Evolutionary conservation across 177 flowering plant genomes (phyloP), one percentile per base, ranked within the genome.

Genomic region (Telopea speciosissima): DNA sequence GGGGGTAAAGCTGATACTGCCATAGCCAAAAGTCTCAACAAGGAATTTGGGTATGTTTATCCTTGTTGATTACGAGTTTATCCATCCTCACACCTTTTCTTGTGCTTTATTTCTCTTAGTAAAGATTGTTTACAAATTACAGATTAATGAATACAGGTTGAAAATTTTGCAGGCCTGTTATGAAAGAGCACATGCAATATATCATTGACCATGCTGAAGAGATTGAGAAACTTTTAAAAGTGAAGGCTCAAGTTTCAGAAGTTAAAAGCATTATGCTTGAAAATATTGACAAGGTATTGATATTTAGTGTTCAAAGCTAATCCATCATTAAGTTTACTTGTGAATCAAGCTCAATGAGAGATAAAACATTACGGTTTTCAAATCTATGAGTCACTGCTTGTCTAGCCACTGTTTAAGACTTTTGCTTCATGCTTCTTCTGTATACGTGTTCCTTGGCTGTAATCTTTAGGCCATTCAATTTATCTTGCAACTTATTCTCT

Each of bases 1-100:
- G 93, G 93, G 74, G 97, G 94, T 68, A 89, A 88, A 86, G 97
- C 96, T 45, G 92, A 85, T 74, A 90, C 97, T 24, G 94, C 96
- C 56, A 73, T 77, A 45, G 96, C 94, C 61, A 90, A 90, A 82
- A 92, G 97, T 78, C 93, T 92, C 23, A 92, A 87, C 85, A 90
- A 89, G 81, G 96, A 89, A 54, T 92, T 92, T 70, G 96, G 97
- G 97, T 92, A 85, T 74, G 77, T 58, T 13, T 26, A n/a, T n/a
- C 56, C 3, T n/a, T 13, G 31, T 24, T 33, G 31, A 24, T 31
- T 5, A 66, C 26, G 36, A 31, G 24, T 28, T 64, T 49, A 49
- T 49, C 19, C 54, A 12, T 49, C 17, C 49, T 13, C 54, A 12
- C 7, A 17, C 19, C 19, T 4, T 11, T 49, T 49, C 13, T 12